These are phyloP conservation scores for Suillus clintonianus DNA, from an alignment of 768 basidiomycete species.

Conservation along the genomic window DNA sequence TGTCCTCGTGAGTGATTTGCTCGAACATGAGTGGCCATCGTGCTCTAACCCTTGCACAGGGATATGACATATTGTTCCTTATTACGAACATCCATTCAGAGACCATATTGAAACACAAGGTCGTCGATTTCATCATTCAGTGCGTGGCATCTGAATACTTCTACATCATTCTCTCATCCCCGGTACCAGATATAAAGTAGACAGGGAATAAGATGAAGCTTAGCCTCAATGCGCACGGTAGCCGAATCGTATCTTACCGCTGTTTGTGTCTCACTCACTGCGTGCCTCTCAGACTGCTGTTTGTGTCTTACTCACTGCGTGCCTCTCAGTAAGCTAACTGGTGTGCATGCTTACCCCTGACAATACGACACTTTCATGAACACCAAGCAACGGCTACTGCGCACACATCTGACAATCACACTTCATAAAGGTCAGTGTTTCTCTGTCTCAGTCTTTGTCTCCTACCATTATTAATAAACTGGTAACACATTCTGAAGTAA, in stretches of 20 bases:
- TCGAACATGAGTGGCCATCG: constrained; percentile 10
- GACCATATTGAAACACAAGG: constrained; percentile 99
- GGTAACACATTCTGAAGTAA: no score
- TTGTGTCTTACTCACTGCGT: constrained; percentile 26
- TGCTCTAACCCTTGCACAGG: constrained; percentile 49
- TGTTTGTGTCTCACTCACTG: no score
- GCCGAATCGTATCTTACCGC: constrained; percentile 94
- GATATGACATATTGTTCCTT: constrained; percentile 97
- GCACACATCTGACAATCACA: no score
- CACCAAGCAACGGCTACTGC: no score
- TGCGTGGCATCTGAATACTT: constrained; percentile 39
- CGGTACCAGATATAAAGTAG: constrained; percentile 83
- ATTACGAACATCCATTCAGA: constrained; percentile 97
- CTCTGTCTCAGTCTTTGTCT: no score
- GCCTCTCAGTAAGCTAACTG: neutral
- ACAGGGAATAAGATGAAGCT: constrained; percentile 99
- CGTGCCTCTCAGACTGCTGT: no score
- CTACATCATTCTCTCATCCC: constrained; percentile 1
- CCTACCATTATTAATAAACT: no score
- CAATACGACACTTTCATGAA: no score
- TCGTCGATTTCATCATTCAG: constrained; percentile 99
- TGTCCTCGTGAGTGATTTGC: constrained; percentile 60
- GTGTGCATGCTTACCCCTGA: no score
- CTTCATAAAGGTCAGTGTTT: no score
- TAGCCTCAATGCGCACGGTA: constrained; percentile 94